Conservation (phyloP, 2,329 filamentous ascomycete species). For the Cladophialophora yegresii region DNA sequence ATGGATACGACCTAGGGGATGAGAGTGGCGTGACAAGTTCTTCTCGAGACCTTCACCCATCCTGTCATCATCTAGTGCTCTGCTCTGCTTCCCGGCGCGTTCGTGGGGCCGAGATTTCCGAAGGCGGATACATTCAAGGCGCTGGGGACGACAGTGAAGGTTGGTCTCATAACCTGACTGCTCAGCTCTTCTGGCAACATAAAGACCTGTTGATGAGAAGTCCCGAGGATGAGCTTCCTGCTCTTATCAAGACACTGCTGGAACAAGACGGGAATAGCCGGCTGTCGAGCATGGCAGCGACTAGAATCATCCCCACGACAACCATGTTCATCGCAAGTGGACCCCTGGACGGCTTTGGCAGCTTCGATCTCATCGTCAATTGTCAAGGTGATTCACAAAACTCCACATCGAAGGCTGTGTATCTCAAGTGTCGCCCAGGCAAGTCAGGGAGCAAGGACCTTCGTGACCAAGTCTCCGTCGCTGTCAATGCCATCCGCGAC, state of each 20-base stretch:
- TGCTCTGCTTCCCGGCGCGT: constrained; percentile 80
- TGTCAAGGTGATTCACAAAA: constrained; percentile 44
- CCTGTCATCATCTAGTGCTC: constrained; percentile 67
- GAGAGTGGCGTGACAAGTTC: background rate
- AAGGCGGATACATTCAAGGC: constrained; percentile 84
- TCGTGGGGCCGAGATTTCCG: constrained; percentile 66
- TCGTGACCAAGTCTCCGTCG: constrained; percentile 65
- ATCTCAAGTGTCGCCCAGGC: constrained; percentile 66
- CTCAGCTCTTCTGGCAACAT: constrained; percentile 77
- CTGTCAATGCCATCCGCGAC: constrained; percentile 59
- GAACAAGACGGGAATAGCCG: constrained; percentile 35
- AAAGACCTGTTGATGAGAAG: constrained; percentile 61
- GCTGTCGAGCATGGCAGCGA: constrained; percentile 35
- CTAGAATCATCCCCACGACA: constrained; percentile 44
- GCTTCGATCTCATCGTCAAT: constrained; percentile 49
- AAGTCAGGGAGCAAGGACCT: constrained; percentile 83
- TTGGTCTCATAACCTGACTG: constrained; percentile 81
- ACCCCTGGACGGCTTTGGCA: constrained; percentile 41
- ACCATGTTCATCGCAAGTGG: constrained; percentile 42
- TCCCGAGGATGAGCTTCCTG: constrained; percentile 64
- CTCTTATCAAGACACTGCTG: constrained; percentile 52
- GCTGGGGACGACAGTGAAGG: constrained; percentile 93
- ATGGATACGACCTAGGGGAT: constrained; percentile 1
- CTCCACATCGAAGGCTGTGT: constrained; percentile 47
- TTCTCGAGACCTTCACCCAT: constrained; percentile 9